These are phyloP conservation scores for Ceriops tagal DNA, from an alignment of 345 rosid species.

Conservation along the genomic window DNA sequence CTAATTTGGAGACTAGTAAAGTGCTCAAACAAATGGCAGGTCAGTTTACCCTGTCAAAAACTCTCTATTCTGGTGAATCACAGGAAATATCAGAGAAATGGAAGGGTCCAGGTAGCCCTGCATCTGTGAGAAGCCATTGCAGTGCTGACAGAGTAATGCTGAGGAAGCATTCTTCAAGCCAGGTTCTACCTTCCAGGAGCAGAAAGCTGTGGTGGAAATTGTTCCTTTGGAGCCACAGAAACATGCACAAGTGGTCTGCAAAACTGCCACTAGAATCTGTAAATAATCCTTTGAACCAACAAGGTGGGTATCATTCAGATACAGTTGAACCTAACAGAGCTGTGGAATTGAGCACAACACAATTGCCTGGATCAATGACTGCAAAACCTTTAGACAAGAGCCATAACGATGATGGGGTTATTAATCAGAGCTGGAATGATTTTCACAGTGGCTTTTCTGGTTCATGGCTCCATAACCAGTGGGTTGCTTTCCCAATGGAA, in stretches of 20 bases:
- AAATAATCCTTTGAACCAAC: conserved; percentile 42
- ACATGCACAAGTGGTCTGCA: conserved; percentile 42
- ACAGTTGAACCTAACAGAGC: conserved; percentile 52
- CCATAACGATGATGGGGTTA: conserved; percentile 6
- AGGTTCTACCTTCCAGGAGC: conserved; percentile 85
- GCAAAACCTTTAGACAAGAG: conserved; percentile 39
- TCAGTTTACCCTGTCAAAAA: conserved; percentile 35
- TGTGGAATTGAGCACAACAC: conserved; percentile 32
- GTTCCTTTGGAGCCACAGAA: conserved; percentile 95
- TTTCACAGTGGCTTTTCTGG: conserved; percentile 37
- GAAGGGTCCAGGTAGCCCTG: conserved; percentile 37
- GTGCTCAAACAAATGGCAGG: conserved; percentile 35
- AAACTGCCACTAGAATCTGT: conserved; percentile 34
- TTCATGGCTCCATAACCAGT: conserved; percentile 70
- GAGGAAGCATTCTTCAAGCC: conserved; percentile 88
- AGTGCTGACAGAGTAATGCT: conserved; percentile 94
- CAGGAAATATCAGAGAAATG: conserved; percentile 23
- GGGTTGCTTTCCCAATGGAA: conserved; percentile 75
- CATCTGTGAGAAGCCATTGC: conserved; percentile 45
- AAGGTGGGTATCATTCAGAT: conserved; percentile 84
- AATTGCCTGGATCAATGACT: conserved; percentile 43
- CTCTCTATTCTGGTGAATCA: conserved; percentile 38
- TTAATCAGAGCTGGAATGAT: conserved; percentile 38
- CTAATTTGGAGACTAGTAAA: conserved; percentile 54
- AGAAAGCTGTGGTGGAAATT: conserved; percentile 87